A percentile compares a stretch with the other conserved stretches of the same genome.
Evolutionary conservation across 2,329 filamentous ascomycete species (phyloP).

Genomic region (Penicillium sp.): DNA sequence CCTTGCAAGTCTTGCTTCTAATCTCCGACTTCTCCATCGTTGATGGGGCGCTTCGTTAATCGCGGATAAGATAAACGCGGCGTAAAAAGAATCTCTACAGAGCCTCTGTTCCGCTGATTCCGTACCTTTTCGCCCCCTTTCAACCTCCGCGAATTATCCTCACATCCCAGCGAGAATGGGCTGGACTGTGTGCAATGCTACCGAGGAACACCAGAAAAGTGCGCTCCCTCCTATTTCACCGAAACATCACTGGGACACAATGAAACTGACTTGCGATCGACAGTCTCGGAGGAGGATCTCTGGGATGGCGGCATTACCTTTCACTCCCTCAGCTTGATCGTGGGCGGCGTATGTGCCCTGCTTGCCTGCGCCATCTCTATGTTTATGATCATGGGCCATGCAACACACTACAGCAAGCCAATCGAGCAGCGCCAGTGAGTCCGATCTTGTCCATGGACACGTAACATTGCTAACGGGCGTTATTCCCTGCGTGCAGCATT

Average conservation of each 20-base stretch:
- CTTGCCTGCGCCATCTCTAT: conserved; percentile 50
- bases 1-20: conserved; percentile 1
- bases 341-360: conserved; percentile 51
- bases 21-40: conserved; percentile 2
- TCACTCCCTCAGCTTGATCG: conserved; percentile 52
- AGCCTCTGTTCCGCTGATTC: background rate
- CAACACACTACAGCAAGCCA: conserved; percentile 56
- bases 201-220: conserved; percentile 46
- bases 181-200: conserved; percentile 49
- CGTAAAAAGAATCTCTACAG: conserved; percentile 1
- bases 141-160: conserved; percentile 3
- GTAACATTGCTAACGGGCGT: conserved; percentile 46
- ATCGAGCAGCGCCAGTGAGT: conserved; percentile 56
- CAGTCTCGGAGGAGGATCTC: conserved; percentile 47
- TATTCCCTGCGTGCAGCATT: conserved; percentile 51
- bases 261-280: conserved; percentile 12
- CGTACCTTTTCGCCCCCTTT: conserved; percentile 8
- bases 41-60: conserved; percentile 16
- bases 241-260: background rate
- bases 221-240: conserved; percentile 10
- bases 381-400: conserved; percentile 53
- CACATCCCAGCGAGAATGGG: conserved; percentile 31
- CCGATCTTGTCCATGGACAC: conserved; percentile 46
- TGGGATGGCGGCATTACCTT: conserved; percentile 52
- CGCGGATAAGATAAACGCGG: conserved; percentile 19